Base-by-base conservation (phyloP, 2,329 filamentous ascomycete species). In the Didymosphaeria variabile region DNA sequence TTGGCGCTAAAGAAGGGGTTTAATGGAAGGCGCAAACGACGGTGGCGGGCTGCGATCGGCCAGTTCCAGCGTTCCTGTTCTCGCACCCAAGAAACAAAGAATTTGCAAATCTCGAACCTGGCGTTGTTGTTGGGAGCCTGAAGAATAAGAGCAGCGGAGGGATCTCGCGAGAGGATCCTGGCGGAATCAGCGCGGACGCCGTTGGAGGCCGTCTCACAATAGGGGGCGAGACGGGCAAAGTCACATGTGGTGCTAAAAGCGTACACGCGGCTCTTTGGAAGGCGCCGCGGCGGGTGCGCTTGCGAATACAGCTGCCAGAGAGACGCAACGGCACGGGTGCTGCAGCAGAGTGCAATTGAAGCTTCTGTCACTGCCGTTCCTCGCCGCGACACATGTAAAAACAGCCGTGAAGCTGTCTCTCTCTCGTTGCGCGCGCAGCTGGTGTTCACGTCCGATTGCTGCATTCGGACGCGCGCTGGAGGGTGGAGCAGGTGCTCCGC, bases 161-260 rank as follows among this genome's bases (percentile, higher is more conserved):
- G 53, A 57, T 54, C 19, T 26, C 21, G 53, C 52, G 50, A 60
- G 62, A 67, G 63, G 65, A 65, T 67, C 58, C 60, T 70, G 67
- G 67, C 56, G 68, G 63, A 45, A 59, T 49, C 64, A 56, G 62
- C 59, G 60, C 55, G 50, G 55, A 55, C 63, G 67, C 66, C 64
- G 58, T 64, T 45, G 61, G 55, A 52, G 55, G 55, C 57, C 57
- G 58, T 65, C 66, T 73, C 65, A 59, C 58, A 62, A 67, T 64
- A 73, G 72, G 74, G 71, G 66, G 65, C 67, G 69, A 72, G 71
- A 74, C 70, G 64, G 64, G 57, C 59, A 58, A 62, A 64, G 72
- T 72, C 64, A 67, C 70, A 64, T 65, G 69, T 64, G 60, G 61
- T 69, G 65, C 64, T 66, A 62, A 62, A 59, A 58, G 38, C 10